phyloP scores from a whole-genome alignment of 176 grass and related monocot species.

The Oryza meridionalis region DNA sequence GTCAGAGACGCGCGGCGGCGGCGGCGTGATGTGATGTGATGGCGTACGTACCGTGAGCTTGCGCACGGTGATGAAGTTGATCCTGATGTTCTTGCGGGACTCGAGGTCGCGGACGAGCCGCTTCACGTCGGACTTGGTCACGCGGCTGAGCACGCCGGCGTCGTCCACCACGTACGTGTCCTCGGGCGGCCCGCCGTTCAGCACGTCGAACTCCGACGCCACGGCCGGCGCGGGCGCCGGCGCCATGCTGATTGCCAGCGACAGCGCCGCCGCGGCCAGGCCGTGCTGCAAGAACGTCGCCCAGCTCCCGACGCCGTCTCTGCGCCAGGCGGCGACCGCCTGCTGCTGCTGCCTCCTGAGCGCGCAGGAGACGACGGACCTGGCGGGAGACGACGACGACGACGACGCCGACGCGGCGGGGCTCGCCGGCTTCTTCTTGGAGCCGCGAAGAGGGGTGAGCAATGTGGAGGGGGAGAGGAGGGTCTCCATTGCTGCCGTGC shows the following conservation, averaged over 20 bases:
- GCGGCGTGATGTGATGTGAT: background rate
- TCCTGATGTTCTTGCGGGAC: conserved; percentile 77
- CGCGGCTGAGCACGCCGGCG: conserved; percentile 92
- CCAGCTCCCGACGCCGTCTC: conserved; percentile 47
- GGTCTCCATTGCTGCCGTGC: conserved; percentile 77
- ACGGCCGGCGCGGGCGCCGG: conserved; percentile 55
- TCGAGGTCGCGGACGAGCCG: conserved; percentile 76
- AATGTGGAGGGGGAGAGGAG: conserved; percentile 75
- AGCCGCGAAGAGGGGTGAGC: conserved; percentile 52
- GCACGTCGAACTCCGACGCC: conserved; percentile 94
- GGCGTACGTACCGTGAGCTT: conserved; percentile 76
- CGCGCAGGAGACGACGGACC: conserved; percentile 44
- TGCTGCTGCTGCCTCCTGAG: conserved; percentile 37
- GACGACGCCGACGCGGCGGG: conserved; percentile 11
- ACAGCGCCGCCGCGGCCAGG: conserved; percentile 69
- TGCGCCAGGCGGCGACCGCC: background rate
- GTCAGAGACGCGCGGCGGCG: background rate
- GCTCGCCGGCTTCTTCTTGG: conserved; percentile 38
- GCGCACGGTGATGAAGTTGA: conserved; percentile 93
- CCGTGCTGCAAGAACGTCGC: conserved; percentile 77
- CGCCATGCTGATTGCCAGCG: conserved; percentile 73
- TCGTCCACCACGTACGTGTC: conserved; percentile 89
- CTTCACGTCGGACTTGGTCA: conserved; percentile 92
- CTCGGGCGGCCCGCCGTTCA: conserved; percentile 69
- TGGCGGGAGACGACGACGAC: conserved; percentile 12